Conservation (phyloP, 2,329 filamentous ascomycete species). For the Lachnellula willkommii region DNA sequence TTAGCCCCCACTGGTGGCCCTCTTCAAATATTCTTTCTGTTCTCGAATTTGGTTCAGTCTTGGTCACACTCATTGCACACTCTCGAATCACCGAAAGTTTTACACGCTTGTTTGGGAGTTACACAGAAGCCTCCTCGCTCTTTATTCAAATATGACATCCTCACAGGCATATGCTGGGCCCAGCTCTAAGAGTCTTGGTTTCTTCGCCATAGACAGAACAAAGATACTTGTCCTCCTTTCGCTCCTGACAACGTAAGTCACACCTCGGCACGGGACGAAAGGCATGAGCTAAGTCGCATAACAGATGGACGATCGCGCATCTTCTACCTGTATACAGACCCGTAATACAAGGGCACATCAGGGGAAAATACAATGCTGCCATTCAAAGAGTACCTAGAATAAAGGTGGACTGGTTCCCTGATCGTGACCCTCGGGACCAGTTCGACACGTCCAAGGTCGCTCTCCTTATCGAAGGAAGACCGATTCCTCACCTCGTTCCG, state of each 20-base stretch:
- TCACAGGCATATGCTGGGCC: slow-evolving; percentile 1
- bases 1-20: no score
- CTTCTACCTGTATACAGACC: slow-evolving; percentile 41
- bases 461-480: slow-evolving; percentile 46
- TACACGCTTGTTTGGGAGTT: no score
- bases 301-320: slow-evolving; percentile 44
- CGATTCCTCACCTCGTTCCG: slow-evolving; percentile 44
- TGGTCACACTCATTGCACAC: no score
- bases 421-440: slow-evolving; percentile 25
- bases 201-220: slow-evolving; percentile 23
- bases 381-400: slow-evolving; percentile 26
- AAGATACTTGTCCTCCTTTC: slow-evolving; percentile 23
- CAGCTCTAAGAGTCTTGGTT: slow-evolving; percentile 13
- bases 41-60: no score
- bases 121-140: no score
- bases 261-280: neutral
- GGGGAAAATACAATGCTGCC: slow-evolving; percentile 20
- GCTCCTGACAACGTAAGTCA: slow-evolving; percentile 26
- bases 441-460: slow-evolving; percentile 47
- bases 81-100: no score
- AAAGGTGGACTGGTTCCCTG: slow-evolving; percentile 29
- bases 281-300: neutral
- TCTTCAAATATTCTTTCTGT: no score
- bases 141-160: neutral
- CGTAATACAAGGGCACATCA: slow-evolving; percentile 34